phyloP scores from a whole-genome alignment of 208 protist genomes.

The Leishmania aethiopica region DNA sequence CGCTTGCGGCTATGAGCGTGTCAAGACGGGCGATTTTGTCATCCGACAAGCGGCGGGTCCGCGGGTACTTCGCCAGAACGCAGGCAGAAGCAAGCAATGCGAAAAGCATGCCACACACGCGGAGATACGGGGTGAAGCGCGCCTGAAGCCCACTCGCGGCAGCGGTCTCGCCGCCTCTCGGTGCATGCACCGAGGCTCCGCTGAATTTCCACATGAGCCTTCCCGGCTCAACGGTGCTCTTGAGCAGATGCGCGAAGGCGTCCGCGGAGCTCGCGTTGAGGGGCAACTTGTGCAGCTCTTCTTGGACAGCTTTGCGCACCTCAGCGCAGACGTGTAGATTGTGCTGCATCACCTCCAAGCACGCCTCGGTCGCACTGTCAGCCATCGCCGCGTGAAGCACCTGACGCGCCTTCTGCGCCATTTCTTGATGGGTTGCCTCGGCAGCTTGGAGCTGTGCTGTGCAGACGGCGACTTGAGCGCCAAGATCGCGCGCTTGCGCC shows the following conservation, averaged over 20 bases:
- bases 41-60: constrained; percentile 7
- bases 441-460: not conserved
- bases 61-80: not conserved
- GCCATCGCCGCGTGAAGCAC: constrained; percentile 6
- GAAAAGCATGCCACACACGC: not conserved
- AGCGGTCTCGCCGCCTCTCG: not conserved
- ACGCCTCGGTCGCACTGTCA: constrained; percentile 16
- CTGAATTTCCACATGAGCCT: constrained; percentile 20
- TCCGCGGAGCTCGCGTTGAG: constrained; percentile 1
- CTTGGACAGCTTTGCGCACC: constrained; percentile 10
- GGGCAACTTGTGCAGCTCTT: constrained; percentile 9
- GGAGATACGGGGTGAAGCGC: constrained; percentile 4
- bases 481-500: constrained; percentile 9
- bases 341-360: constrained; percentile 8
- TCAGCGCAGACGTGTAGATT: constrained; percentile 11
- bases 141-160: not conserved
- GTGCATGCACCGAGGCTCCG: not conserved
- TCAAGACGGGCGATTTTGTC: constrained; percentile 21
- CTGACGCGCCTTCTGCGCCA: not conserved
- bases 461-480: constrained; percentile 2
- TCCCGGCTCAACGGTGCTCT: not conserved
- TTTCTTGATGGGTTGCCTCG: not conserved
- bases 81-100: not conserved
- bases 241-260: constrained; percentile 1
- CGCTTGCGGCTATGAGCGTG: constrained; percentile 14